Evolutionary conservation across 306 rosid species (phyloP), one percentile per base, ranked within the genome.

Genomic region (Potentilla sterilis): DNA sequence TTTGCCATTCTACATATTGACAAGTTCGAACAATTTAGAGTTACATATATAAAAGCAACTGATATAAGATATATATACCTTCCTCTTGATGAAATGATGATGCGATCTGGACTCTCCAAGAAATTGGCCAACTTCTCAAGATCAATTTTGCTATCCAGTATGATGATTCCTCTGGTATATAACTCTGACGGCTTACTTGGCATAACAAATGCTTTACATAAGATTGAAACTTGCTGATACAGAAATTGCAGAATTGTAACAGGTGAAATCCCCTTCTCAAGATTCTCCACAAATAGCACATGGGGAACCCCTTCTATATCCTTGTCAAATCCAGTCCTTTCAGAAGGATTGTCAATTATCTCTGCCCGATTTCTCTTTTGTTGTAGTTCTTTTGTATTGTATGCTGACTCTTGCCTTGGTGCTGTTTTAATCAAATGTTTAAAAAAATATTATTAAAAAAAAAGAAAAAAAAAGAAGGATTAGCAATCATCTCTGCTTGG

Each of bases 71-170:
- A 16, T 64, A 64, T 64, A 16, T 64, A 64, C 46, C 46, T 64
- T 64, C 46, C 69, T 35, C 22, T 64, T 15, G 44, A 63, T 5
- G 68, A 64, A 35, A 37, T 0, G 2, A 64, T 37, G 44, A 64
- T 64, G 69, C 13, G 14, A 64, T 35, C 69, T 18, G 44, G 69
- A 64, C 44, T 64, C 69, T 64, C 69, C 69, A 64, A 37, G 44
- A 64, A 16, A 4, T 34, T 37, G 5, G 69, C 15, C 22, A 64
- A 19, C 69, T 35, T 64, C 7, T 16, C 46, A 16, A 64, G 5
- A 64, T 35, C 16, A 22, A 9, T 64, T 37, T 64, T 37, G 44
- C 7, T 37, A 3, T 64, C 44, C 46, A 37, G 13, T 35, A 64
- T 64, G 46, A 64, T 64, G 44, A 40, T 13, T 61, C 40, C 69